A percentile compares a stretch with the other conserved stretches of the same genome.
Evolutionary conservation across 257 asterid genomes (phyloP).

Genomic region (Nicotiana obtusifolia): DNA sequence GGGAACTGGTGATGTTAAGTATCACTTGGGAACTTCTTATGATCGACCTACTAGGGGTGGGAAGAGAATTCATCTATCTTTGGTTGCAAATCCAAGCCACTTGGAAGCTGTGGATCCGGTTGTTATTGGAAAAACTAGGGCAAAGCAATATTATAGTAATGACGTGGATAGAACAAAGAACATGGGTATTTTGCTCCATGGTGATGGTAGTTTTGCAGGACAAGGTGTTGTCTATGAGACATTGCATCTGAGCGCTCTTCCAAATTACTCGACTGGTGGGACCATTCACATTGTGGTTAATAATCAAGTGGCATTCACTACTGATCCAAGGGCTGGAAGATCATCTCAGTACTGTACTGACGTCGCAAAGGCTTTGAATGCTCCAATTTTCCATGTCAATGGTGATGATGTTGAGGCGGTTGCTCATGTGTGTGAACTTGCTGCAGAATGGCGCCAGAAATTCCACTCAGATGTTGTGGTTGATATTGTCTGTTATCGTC

Average conservation of each 20-base stretch:
- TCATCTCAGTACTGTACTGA: slow-evolving; percentile 79
- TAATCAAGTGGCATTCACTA: slow-evolving; percentile 76
- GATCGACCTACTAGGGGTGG: slow-evolving; percentile 26
- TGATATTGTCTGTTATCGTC: slow-evolving; percentile 73
- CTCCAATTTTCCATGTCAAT: slow-evolving; percentile 75
- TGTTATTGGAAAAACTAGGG: slow-evolving; percentile 29
- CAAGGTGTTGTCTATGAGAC: slow-evolving; percentile 32
- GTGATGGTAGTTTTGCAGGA: slow-evolving; percentile 33
- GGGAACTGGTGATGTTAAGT: slow-evolving; percentile 32
- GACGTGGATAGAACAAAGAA: slow-evolving; percentile 19
- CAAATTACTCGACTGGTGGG: slow-evolving; percentile 32
- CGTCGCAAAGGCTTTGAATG: slow-evolving; percentile 63
- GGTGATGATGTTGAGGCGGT: slow-evolving; percentile 82
- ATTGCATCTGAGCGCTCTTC: slow-evolving; percentile 25
- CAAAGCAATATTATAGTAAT: slow-evolving; percentile 20
- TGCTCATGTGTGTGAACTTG: slow-evolving; percentile 66
- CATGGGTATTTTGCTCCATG: slow-evolving; percentile 28
- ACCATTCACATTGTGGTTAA: slow-evolving; percentile 74
- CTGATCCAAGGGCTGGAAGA: slow-evolving; percentile 58
- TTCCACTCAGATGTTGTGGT: slow-evolving; percentile 75
- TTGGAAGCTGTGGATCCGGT: slow-evolving; percentile 35
- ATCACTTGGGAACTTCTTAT: slow-evolving; percentile 31
- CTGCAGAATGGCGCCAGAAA: slow-evolving; percentile 78
- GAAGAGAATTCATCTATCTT: slow-evolving; percentile 26
- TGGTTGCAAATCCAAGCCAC: slow-evolving; percentile 30